Percentiles rank a stretch among this genome's conserved stretches.
Conservation (phyloP, 371 early-diverging fungal species). For the Rhizopus microsporus region DNA sequence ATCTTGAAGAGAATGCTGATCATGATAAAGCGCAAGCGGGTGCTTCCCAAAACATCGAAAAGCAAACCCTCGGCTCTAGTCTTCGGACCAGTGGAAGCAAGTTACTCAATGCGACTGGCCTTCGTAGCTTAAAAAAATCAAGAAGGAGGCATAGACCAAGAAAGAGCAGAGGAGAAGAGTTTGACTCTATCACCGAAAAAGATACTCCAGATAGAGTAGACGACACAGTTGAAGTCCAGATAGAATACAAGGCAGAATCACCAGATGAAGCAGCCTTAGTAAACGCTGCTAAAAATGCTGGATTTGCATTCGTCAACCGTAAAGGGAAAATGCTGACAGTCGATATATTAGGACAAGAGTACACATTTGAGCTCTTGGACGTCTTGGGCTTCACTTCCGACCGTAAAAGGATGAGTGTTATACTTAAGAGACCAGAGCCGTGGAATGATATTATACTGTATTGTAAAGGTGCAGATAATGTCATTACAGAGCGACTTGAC, state of each 20-base stretch:
- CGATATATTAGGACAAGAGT: constrained; percentile 66
- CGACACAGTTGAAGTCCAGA: constrained; percentile 30
- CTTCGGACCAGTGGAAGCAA: constrained; percentile 8
- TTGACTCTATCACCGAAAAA: constrained; percentile 22
- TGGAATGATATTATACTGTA: constrained; percentile 82
- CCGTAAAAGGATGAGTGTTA: constrained; percentile 94
- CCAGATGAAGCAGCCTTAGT: constrained; percentile 90
- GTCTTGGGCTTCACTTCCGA: constrained; percentile 91
- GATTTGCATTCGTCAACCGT: constrained; percentile 75
- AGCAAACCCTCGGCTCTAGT: background rate
- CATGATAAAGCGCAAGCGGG: no score
- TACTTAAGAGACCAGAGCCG: constrained; percentile 76
- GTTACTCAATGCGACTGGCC: constrained; percentile 5
- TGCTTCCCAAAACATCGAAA: background rate
- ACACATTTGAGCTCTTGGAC: constrained; percentile 73
- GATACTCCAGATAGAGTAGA: constrained; percentile 33
- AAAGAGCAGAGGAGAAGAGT: constrained; percentile 21
- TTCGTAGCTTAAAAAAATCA: constrained; percentile 4
- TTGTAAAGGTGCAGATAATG: constrained; percentile 97
- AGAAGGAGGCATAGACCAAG: background rate
- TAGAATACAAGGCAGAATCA: constrained; percentile 69
- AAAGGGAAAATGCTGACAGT: constrained; percentile 44
- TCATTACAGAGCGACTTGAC: constrained; percentile 79
- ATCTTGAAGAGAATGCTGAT: background rate
- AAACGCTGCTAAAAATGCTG: constrained; percentile 83